Conservation (phyloP, 2,329 filamentous ascomycete genomes). For the Albifimbria verrucaria region DNA sequence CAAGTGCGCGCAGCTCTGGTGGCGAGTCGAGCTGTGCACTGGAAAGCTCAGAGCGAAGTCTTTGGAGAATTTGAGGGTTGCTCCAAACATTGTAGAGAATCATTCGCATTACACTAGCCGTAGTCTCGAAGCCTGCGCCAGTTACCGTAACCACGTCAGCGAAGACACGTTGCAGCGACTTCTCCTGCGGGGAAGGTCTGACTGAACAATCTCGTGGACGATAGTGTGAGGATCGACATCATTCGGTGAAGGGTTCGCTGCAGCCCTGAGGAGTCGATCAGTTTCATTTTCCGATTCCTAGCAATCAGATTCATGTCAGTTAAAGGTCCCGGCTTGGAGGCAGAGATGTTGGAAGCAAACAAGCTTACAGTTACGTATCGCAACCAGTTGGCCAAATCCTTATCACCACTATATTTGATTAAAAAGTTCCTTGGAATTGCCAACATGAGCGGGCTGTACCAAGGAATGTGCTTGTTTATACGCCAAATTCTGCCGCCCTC, state of each 20-base stretch:
- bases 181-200: conserved; percentile 30
- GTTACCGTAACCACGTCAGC: conserved; percentile 28
- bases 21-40: conserved; percentile 1
- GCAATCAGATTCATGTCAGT: background rate
- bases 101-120: conserved; percentile 27
- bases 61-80: conserved; percentile 22
- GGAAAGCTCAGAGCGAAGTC: conserved; percentile 30
- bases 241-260: background rate
- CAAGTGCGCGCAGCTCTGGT: conserved; percentile 12
- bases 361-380: background rate
- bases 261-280: background rate
- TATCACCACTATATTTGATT: background rate
- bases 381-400: background rate
- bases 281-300: background rate
- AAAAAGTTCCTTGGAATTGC: conserved; percentile 10
- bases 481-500: conserved; percentile 12
- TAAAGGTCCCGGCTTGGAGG: too few species aligned
- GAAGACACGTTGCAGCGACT: conserved; percentile 23
- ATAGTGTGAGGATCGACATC: conserved; percentile 13
- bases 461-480: conserved; percentile 1
- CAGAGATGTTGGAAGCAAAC: background rate
- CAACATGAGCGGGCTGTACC: conserved; percentile 9
- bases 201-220: conserved; percentile 22
- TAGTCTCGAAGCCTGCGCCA: conserved; percentile 35
- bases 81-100: conserved; percentile 31